Evolutionary conservation across 805 yeast genomes (phyloP).

Genomic region (Pichia pseudocactophila): DNA sequence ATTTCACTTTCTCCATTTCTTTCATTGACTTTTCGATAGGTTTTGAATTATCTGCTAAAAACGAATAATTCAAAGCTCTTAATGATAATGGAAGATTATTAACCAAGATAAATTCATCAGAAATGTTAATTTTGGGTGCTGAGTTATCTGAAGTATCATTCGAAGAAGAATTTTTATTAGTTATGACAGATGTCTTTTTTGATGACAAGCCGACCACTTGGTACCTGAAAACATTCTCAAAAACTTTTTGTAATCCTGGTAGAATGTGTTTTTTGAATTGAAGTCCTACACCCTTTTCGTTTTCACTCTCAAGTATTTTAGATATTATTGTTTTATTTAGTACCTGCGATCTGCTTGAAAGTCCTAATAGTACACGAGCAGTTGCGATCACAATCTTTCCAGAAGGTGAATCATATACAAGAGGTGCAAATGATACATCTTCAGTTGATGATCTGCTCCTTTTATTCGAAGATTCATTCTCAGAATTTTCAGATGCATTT

Average conservation of each 20-base stretch:
- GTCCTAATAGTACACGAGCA: slow-evolving; percentile 22
- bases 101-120: slow-evolving; percentile 21
- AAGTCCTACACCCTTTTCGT: slow-evolving; percentile 21
- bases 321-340: slow-evolving; percentile 21
- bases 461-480: neutral
- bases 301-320: slow-evolving; percentile 24
- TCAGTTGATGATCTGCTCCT: neutral
- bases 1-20: slow-evolving; percentile 5
- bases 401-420: slow-evolving; percentile 9
- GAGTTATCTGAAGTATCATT: neutral
- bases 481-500: neutral
- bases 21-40: slow-evolving; percentile 6
- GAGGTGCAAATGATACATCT: neutral
- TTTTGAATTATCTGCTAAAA: slow-evolving; percentile 7
- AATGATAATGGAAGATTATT: slow-evolving; percentile 16
- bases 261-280: slow-evolving; percentile 22
- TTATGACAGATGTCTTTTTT: slow-evolving; percentile 1
- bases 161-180: neutral
- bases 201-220: slow-evolving; percentile 21
- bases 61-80: slow-evolving; percentile 18
- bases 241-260: slow-evolving; percentile 10
- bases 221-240: slow-evolving; percentile 18
- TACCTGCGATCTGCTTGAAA: slow-evolving; percentile 22
- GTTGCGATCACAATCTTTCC: slow-evolving; percentile 20
- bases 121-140: neutral